phyloP scores from a whole-genome alignment of 495 filamentous ascomycete species.

The Trichoderma gamsii region DNA sequence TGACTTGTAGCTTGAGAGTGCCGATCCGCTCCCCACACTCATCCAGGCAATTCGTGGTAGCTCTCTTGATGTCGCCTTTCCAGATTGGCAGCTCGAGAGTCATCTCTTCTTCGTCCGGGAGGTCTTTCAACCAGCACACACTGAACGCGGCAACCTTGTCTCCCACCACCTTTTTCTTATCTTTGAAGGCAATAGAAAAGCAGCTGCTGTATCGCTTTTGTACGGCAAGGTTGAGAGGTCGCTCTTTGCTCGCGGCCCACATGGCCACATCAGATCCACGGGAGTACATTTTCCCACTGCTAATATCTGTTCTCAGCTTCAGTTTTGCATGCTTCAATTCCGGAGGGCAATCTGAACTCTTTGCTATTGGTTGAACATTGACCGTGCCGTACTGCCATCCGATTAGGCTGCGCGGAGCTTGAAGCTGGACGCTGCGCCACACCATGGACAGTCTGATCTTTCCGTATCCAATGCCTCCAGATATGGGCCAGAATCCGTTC shows the following conservation, averaged over 20 bases:
- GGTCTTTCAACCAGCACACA: slow-evolving; percentile 59
- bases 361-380: slow-evolving; percentile 42
- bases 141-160: slow-evolving; percentile 56
- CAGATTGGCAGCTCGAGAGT: slow-evolving; percentile 51
- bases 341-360: slow-evolving; percentile 31
- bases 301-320: slow-evolving; percentile 50
- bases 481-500: slow-evolving; percentile 53
- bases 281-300: slow-evolving; percentile 48
- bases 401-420: slow-evolving; percentile 46
- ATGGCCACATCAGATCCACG: slow-evolving; percentile 29
- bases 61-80: slow-evolving; percentile 32
- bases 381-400: slow-evolving; percentile 66
- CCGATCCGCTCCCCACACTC: slow-evolving; percentile 25
- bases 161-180: slow-evolving; percentile 35
- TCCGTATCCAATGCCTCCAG: slow-evolving; percentile 65
- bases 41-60: slow-evolving; percentile 40
- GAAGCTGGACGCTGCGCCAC: slow-evolving; percentile 59
- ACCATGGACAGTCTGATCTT: slow-evolving; percentile 59
- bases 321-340: slow-evolving; percentile 43
- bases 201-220: slow-evolving; percentile 55
- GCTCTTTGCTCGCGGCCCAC: slow-evolving; percentile 29
- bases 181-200: slow-evolving; percentile 55
- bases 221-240: slow-evolving; percentile 44
- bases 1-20: slow-evolving; percentile 13
- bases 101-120: slow-evolving; percentile 57